These are phyloP conservation scores for Penicillium subrubescens DNA, from an alignment of 495 filamentous ascomycete species.

Conservation along the genomic window DNA sequence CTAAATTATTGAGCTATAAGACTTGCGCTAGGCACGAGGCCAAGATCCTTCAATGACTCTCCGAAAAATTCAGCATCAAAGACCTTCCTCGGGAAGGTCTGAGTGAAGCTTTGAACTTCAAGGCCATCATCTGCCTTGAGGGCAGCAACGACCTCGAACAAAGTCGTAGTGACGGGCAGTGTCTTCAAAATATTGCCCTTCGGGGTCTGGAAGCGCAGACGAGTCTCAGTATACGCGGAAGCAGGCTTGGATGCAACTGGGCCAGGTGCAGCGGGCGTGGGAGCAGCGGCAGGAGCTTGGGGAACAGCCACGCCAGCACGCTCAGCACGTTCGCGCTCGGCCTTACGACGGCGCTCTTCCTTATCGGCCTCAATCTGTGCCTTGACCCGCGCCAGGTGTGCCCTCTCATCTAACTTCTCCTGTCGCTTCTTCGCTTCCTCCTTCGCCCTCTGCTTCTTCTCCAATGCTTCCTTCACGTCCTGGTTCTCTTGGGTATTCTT, in stretches of 20 bases:
- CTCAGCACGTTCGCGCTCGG: conserved; percentile 81
- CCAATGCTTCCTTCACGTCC: conserved; percentile 78
- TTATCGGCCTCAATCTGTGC: conserved; percentile 92
- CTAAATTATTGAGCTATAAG: conserved; percentile 65
- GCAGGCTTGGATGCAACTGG: conserved; percentile 57
- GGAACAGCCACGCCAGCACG: conserved; percentile 70
- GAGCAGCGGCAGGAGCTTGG: conserved; percentile 40
- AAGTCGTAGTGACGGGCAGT: conserved; percentile 79
- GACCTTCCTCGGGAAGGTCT: conserved; percentile 84
- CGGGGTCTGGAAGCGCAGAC: conserved; percentile 78
- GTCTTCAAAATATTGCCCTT: conserved; percentile 78
- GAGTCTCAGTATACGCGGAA: conserved; percentile 72
- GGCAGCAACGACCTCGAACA: conserved; percentile 87
- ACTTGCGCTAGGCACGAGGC: conserved; percentile 83
- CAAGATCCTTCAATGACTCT: conserved; percentile 89
- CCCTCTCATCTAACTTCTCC: conserved; percentile 86
- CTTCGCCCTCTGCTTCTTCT: conserved; percentile 86
- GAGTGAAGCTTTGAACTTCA: conserved; percentile 73
- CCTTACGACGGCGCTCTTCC: conserved; percentile 76
- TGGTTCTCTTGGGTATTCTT: conserved; percentile 82
- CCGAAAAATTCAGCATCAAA: conserved; percentile 82
- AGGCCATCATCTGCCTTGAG: conserved; percentile 64
- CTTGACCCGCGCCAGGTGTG: conserved; percentile 83
- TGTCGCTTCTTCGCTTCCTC: conserved; percentile 79
- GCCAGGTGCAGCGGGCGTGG: conserved; percentile 41